Evolutionary conservation across 1,284 basidiomycete genomes (phyloP).

Genomic region (Sporisorium sorghi): DNA sequence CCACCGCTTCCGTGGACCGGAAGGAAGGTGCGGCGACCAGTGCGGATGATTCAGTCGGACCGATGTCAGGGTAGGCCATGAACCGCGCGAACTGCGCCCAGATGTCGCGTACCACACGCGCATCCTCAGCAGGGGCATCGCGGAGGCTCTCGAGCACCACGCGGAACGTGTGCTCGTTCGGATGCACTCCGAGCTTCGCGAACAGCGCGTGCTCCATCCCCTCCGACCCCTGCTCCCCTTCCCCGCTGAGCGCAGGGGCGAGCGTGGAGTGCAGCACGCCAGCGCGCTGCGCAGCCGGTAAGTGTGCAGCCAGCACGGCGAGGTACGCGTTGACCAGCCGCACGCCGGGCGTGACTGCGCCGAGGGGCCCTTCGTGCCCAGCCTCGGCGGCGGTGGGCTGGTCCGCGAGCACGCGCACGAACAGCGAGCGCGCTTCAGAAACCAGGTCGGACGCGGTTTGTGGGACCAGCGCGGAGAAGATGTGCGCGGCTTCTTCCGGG

Average conservation of each 20-base stretch:
- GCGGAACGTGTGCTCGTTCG: constrained; percentile 56
- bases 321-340: constrained; percentile 84
- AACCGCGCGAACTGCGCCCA: constrained; percentile 41
- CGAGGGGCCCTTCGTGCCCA: constrained; percentile 72
- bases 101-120: constrained; percentile 17
- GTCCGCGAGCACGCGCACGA: constrained; percentile 78
- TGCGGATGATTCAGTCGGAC: background rate
- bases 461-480: constrained; percentile 74
- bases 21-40: background rate
- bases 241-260: too few relatives aligned
- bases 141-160: constrained; percentile 45
- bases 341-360: constrained; percentile 75
- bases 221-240: background rate
- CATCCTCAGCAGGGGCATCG: background rate
- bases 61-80: background rate
- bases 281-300: constrained; percentile 28
- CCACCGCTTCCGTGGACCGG: background rate
- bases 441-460: constrained; percentile 81
- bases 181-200: constrained; percentile 26
- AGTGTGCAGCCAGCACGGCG: constrained; percentile 75
- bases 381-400: constrained; percentile 30
- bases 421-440: constrained; percentile 78
- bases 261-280: constrained; percentile 14
- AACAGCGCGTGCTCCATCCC: constrained; percentile 49
- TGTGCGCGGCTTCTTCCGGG: constrained; percentile 71